phyloP scores from a whole-genome alignment of 164 flowering plant genomes.

The Chimonanthus salicifolius region DNA sequence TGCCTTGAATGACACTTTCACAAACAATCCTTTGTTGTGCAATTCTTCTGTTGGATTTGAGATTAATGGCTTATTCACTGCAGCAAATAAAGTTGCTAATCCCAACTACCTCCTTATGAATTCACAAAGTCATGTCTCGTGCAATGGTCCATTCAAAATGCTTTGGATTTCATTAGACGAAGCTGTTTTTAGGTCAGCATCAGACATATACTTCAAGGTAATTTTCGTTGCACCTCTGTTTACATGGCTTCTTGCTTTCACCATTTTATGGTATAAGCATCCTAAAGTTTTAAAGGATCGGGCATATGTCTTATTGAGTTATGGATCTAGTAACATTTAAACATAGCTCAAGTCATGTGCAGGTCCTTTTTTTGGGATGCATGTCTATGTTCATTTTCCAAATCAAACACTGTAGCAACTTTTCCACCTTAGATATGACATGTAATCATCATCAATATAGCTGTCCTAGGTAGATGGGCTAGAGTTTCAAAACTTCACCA shows the following conservation, averaged over 20 bases:
- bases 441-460: no score
- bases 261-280: not conserved
- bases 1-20: conserved; percentile 64
- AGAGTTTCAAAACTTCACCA: no score
- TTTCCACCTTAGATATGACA: no score
- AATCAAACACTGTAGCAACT: no score
- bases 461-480: no score
- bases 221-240: conserved; percentile 12
- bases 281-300: no score
- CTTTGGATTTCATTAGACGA: conserved; percentile 68
- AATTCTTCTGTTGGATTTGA: conserved; percentile 64
- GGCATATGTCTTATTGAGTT: no score
- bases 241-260: not conserved
- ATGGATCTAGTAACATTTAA: no score
- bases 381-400: no score
- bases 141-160: conserved; percentile 51
- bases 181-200: conserved; percentile 64
- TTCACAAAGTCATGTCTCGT: conserved; percentile 21
- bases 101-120: conserved; percentile 12
- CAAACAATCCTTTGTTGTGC: conserved; percentile 44
- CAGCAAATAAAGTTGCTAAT: conserved; percentile 11
- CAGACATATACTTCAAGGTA: conserved; percentile 58
- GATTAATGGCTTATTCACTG: conserved; percentile 69
- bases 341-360: no score
- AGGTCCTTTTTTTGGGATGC: no score